Evolutionary conservation across 306 rosid genomes (phyloP).

Genomic region (Oxytropis ochrocephala): DNA sequence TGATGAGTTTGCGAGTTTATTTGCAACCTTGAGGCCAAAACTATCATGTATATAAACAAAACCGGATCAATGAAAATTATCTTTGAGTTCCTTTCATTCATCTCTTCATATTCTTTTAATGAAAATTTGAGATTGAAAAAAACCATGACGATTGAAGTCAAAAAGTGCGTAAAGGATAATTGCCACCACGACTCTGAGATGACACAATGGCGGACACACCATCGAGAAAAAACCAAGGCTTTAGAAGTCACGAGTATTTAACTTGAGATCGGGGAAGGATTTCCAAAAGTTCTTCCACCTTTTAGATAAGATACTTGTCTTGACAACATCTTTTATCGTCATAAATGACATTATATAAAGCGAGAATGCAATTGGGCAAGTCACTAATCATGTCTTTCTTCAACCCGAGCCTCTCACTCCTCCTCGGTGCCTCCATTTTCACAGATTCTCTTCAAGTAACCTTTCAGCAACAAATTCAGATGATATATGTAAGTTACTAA

Average conservation of each 20-base stretch:
- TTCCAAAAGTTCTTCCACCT: slow-evolving; percentile 12
- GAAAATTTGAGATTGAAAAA: neutral
- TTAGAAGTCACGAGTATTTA: neutral
- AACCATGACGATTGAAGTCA: neutral
- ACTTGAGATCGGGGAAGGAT: neutral
- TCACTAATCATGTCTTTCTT: neutral
- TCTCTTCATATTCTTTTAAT: too few relatives aligned
- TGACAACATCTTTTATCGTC: neutral
- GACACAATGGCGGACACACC: slow-evolving; percentile 2
- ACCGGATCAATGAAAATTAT: too few relatives aligned
- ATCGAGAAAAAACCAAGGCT: neutral
- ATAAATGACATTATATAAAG: neutral
- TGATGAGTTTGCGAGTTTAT: too few relatives aligned
- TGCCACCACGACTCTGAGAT: neutral
- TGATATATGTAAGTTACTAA: neutral
- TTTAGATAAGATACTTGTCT: neutral
- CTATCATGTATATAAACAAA: too few relatives aligned
- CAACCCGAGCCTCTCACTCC: neutral
- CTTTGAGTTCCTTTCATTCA: too few relatives aligned
- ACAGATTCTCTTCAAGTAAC: neutral
- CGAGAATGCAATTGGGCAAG: neutral
- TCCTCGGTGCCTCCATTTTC: neutral
- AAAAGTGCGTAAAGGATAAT: neutral
- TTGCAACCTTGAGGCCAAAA: too few relatives aligned
- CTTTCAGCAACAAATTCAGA: neutral